Base-by-base conservation (phyloP, 1,284 basidiomycete genomes). In the Cryptococcus hybrid region DNA sequence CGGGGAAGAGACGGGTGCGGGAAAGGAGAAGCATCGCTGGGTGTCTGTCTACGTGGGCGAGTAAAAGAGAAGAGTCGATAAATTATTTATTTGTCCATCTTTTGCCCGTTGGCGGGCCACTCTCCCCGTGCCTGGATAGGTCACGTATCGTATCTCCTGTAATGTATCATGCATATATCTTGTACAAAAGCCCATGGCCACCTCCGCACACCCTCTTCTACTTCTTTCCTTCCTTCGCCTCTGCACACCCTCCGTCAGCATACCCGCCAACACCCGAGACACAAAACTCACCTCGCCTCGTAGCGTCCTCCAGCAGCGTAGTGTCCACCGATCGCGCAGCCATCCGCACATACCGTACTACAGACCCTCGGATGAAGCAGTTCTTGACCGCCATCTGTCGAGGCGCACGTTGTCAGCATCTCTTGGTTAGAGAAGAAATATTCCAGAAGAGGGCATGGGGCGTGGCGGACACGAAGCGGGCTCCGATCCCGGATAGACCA, bases 291-390 rank as follows among this genome's bases (percentile, higher is more conserved):
- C 91, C 95, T 87, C 94, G 84, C 74, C 96, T 83, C 50, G 95
- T 99, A 34, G 95, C 96, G 76, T 99, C 96, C 80, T 99, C 96
- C 53, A 99, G 77, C 52, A 99, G 78, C 66, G 96, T 93, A 4
- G 93, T 97, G 78, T 99, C 95, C 61, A 99, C 92, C 61, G 90
- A 89, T 58, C 91, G 87, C 18, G 91, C 86, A 3, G 93, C 91
- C 57, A 99, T 83, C 74, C 96, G 90, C 8, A 99, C 96, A 74
- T 98, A 99, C 66, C 96, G 87, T 42, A 99, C 94, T 11, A 99
- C 96, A 2, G 93, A 97, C 58, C 96, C 96, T 56, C 96, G 88
- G 69, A 99, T 99, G 76, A 99, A 99, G 73, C 92, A 95, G 75
- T 97, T 99, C 81, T 95, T 96, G 49, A 99, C 94, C 0, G 96